A percentile compares a stretch with the other conserved stretches of the same genome.
These are phyloP conservation scores for Thielaviopsis ethacetica DNA, from an alignment of 2,329 filamentous ascomycete species.

Conservation along the genomic window DNA sequence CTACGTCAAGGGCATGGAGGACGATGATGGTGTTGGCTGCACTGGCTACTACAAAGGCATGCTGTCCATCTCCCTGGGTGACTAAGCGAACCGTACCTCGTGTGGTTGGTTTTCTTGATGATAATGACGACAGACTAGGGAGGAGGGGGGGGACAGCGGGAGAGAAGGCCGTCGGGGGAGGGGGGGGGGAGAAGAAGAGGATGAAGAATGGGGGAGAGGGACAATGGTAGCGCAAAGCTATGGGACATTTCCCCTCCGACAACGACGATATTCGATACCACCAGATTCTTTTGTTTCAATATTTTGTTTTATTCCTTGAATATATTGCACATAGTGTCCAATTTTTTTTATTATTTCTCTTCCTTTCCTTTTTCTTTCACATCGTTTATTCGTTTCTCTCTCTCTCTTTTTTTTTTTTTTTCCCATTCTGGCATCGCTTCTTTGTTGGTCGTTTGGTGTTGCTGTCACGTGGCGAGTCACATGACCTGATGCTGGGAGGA, in stretches of 20 bases:
- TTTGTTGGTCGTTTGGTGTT: neutral
- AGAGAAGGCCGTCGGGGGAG: neutral
- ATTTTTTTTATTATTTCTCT: neutral
- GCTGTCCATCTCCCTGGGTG: slow-evolving; percentile 21
- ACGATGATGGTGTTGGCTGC: slow-evolving; percentile 24
- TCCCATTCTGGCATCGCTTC: neutral
- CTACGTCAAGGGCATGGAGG: slow-evolving; percentile 23
- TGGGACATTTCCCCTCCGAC: neutral
- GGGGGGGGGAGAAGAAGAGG: neutral
- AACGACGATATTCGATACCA: slow-evolving; percentile 9
- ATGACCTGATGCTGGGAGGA: neutral
- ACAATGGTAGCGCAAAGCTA: neutral
- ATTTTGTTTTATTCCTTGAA: slow-evolving; percentile 10
- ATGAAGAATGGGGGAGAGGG: neutral
- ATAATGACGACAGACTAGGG: neutral
- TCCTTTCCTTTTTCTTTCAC: neutral
- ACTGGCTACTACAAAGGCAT: slow-evolving; percentile 20
- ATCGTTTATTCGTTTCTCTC: neutral
- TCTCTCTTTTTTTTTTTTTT: neutral
- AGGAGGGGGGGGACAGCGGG: neutral
- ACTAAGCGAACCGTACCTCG: slow-evolving; percentile 12
- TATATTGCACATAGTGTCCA: slow-evolving; percentile 7
- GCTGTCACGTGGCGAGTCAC: neutral
- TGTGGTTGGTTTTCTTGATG: neutral
- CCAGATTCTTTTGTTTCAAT: slow-evolving; percentile 7